Conservation (phyloP, 192 early-diverging fungal genomes). For the Mortierella hygrophila region DNA sequence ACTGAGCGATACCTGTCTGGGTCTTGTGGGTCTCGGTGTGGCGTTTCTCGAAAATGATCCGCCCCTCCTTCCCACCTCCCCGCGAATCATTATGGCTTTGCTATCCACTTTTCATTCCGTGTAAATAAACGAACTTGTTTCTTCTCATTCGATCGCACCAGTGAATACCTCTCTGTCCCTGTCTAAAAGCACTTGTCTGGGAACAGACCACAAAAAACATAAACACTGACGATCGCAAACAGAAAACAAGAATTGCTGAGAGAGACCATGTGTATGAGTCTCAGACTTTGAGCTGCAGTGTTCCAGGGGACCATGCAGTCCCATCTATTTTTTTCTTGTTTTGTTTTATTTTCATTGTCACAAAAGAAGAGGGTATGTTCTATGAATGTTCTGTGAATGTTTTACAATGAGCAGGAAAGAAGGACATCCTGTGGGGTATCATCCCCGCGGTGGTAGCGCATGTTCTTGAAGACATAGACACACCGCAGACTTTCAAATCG, state of each 20-base stretch:
- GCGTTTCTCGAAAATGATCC: not conserved
- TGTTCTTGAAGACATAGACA: conserved; percentile 35
- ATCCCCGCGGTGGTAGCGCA: conserved; percentile 16
- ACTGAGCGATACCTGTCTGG: not conserved
- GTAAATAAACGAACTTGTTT: conserved; percentile 10
- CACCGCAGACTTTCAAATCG: not conserved
- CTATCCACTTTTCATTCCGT: not conserved
- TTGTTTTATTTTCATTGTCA: not conserved
- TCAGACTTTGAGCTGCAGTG: not conserved
- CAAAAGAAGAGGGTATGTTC: not conserved
- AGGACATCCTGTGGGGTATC: not conserved
- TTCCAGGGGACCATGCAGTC: not conserved
- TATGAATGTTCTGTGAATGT: not conserved
- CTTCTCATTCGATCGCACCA: not conserved
- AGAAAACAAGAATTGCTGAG: not conserved
- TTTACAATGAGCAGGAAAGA: not conserved
- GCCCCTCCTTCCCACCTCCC: not conserved
- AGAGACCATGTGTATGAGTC: not conserved
- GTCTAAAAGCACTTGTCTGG: no score
- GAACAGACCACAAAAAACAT: not conserved
- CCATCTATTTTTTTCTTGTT: not conserved
- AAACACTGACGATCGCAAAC: not conserved
- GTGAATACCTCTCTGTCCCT: not conserved
- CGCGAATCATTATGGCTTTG: not conserved
- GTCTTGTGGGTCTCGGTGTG: not conserved